These are phyloP conservation scores for Aristolochia californica DNA, from an alignment of 164 flowering plant genomes.

Conservation along the genomic window DNA sequence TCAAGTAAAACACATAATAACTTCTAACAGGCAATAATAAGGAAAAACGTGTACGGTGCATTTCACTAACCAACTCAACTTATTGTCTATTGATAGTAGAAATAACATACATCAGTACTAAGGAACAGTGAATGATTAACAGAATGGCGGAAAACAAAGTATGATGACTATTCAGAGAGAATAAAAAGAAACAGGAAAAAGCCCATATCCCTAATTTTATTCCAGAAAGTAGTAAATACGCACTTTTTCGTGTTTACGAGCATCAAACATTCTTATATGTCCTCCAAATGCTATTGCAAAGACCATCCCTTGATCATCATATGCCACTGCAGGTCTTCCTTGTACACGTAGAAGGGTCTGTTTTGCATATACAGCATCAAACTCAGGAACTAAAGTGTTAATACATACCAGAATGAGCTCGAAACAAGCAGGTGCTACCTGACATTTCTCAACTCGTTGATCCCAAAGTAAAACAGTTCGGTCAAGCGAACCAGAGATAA, in stretches of 20 bases:
- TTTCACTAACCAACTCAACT: too few species aligned
- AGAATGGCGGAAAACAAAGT: not conserved
- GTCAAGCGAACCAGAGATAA: conserved; percentile 96
- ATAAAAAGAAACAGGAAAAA: not conserved
- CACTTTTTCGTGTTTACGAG: conserved; percentile 87
- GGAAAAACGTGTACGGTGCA: too few species aligned
- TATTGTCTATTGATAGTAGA: too few species aligned
- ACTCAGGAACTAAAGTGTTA: not conserved
- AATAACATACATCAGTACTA: too few species aligned
- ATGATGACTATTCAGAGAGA: too few species aligned
- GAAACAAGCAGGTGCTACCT: conserved; percentile 30
- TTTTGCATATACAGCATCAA: conserved; percentile 1
- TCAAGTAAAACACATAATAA: too few species aligned
- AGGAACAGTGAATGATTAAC: too few species aligned
- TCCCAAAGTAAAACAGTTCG: conserved; percentile 96
- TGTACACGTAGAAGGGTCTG: conserved; percentile 93
- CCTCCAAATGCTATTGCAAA: conserved; percentile 97
- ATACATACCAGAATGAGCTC: not conserved
- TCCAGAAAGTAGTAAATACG: not conserved
- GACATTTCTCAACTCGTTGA: conserved; percentile 94
- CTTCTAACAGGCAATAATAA: too few species aligned
- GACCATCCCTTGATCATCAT: conserved; percentile 92
- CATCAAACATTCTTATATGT: conserved; percentile 88
- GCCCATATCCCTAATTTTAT: not conserved
- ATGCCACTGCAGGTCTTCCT: conserved; percentile 94